A percentile compares a stretch with the other conserved stretches of the same genome.
These are phyloP conservation scores for Stromatinia cepivora DNA, from an alignment of 2,329 filamentous ascomycete genomes.

Conservation along the genomic window DNA sequence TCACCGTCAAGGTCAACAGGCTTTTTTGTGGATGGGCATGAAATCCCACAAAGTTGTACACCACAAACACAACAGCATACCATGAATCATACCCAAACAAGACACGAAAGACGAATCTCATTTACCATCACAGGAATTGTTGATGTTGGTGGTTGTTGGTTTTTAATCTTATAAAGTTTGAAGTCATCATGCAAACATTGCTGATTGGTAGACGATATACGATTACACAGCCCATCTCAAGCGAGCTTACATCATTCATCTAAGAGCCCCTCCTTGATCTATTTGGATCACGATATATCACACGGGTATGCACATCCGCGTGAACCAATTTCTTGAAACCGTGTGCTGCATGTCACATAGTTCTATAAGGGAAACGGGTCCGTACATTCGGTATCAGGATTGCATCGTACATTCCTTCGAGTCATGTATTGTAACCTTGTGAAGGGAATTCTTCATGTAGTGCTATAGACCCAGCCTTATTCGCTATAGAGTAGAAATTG, in stretches of 20 bases:
- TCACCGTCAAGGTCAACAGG: background rate
- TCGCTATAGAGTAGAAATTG: no score
- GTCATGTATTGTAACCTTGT: background rate
- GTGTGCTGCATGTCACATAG: background rate
- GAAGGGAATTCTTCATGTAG: background rate
- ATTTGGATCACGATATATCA: background rate
- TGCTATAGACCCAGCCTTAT: background rate
- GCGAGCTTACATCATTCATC: slow-evolving; percentile 6
- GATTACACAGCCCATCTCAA: background rate
- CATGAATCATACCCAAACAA: background rate
- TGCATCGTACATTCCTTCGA: slow-evolving; percentile 1
- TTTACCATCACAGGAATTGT: background rate
- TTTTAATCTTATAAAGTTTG: background rate
- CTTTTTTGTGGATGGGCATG: no score
- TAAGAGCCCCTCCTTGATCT: background rate
- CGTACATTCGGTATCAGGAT: slow-evolving; percentile 5
- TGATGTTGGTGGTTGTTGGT: background rate
- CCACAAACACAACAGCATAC: background rate
- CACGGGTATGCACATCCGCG: background rate
- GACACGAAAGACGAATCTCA: background rate
- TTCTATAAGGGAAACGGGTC: background rate
- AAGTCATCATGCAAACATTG: background rate
- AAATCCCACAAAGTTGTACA: background rate
- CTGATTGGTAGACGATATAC: background rate
- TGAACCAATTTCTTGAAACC: background rate